phyloP scores from a whole-genome alignment of 441 rosid genomes.

The Populus hybrid region DNA sequence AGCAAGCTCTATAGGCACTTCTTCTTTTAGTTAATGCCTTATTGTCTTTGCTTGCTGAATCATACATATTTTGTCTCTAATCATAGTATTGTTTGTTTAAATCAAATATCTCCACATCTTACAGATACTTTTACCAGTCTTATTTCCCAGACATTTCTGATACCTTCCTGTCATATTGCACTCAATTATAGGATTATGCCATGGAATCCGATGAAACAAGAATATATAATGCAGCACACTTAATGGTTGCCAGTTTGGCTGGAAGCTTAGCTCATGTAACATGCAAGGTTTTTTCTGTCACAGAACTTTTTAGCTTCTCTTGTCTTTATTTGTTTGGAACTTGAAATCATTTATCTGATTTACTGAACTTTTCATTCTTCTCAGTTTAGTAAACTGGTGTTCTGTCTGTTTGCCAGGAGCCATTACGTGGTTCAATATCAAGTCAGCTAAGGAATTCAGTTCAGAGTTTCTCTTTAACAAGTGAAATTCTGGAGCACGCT shows the following conservation, averaged over 20 bases:
- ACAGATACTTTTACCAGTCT: background rate
- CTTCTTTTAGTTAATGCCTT: background rate
- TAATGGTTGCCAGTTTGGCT: slow-evolving; percentile 99
- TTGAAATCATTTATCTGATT: background rate
- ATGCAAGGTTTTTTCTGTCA: slow-evolving; percentile 73
- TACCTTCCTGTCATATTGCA: background rate
- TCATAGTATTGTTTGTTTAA: background rate
- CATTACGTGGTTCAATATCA: slow-evolving; percentile 85
- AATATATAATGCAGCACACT: slow-evolving; percentile 89
- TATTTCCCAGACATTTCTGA: background rate
- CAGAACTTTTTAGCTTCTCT: background rate
- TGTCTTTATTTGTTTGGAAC: slow-evolving; percentile 1
- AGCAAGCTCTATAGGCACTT: background rate
- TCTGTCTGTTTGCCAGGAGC: slow-evolving; percentile 60
- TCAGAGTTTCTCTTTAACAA: slow-evolving; percentile 60
- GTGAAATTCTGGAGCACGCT: slow-evolving; percentile 81
- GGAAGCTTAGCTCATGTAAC: slow-evolving; percentile 99
- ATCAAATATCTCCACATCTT: background rate
- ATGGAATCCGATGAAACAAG: slow-evolving; percentile 92
- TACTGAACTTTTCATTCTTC: background rate
- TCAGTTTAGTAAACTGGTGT: background rate
- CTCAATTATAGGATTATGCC: slow-evolving; percentile 70
- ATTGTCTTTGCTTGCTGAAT: background rate
- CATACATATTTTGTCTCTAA: background rate
- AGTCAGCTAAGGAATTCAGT: slow-evolving; percentile 76